These are phyloP conservation scores for Russula earlei DNA, from an alignment of 768 basidiomycete species.

Conservation along the genomic window DNA sequence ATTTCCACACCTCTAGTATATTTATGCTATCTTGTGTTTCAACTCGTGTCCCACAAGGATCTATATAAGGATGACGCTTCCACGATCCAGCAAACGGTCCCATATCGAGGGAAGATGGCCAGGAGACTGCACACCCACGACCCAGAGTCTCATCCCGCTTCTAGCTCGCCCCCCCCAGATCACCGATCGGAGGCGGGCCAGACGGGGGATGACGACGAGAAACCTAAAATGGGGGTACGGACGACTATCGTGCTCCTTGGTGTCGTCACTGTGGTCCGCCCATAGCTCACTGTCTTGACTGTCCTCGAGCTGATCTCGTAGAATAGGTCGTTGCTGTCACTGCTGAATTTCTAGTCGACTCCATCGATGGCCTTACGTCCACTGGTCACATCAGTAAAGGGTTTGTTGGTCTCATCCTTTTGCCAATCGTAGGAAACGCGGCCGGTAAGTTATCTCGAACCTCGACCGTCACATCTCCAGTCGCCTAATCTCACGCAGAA, in stretches of 20 bases:
- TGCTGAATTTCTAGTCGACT: slow-evolving; percentile 62
- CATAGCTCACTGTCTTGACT: background rate
- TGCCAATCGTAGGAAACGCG: slow-evolving; percentile 89
- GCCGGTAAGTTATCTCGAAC: slow-evolving; percentile 39
- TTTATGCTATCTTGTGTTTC: slow-evolving; percentile 41
- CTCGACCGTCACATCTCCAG: background rate
- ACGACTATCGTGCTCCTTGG: slow-evolving; percentile 30
- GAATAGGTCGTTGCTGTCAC: slow-evolving; percentile 40
- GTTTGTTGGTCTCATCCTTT: slow-evolving; percentile 79
- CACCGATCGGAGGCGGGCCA: slow-evolving; percentile 9
- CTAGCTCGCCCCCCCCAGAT: background rate
- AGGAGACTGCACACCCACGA: background rate
- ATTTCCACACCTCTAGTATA: slow-evolving; percentile 34
- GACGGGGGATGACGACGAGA: slow-evolving; percentile 24
- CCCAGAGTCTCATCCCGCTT: background rate
- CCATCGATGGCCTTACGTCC: slow-evolving; percentile 64
- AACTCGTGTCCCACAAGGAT: slow-evolving; percentile 46
- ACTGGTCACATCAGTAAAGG: slow-evolving; percentile 53
- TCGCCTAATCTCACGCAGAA: slow-evolving; percentile 34
- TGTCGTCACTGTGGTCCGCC: slow-evolving; percentile 33
- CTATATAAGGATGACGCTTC: slow-evolving; percentile 35
- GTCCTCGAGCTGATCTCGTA: background rate
- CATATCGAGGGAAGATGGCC: background rate
- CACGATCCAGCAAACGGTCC: background rate
- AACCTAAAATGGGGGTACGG: slow-evolving; percentile 29